Evolutionary conservation across 352 stramenopile species (phyloP), one percentile per base, ranked within the genome.

Genomic region (Globisporangium splendens): DNA sequence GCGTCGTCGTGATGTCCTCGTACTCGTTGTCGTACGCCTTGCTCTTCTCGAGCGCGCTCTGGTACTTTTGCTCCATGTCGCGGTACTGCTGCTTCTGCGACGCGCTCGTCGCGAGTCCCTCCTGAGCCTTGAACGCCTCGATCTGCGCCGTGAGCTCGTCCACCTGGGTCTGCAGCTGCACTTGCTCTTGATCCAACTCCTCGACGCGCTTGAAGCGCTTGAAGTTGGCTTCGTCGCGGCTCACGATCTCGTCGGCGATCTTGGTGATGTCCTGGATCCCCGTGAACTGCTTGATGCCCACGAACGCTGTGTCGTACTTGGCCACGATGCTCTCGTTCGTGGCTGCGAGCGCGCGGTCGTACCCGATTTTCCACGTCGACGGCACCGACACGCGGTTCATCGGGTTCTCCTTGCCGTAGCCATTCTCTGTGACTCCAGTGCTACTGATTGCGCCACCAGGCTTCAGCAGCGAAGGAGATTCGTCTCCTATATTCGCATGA

Each of bases 141-240:
- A 88, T 76, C n/a, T 74, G 68, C 3, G 62, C 28, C 0, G 66
- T 71, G 39, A 88, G 74, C 33, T 65, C 52, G 15, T 84, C 78
- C 8, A 86, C 61, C 56, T 91, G 72, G 0, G 60, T 61, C 39
- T 82, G 77, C 11, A 91, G 50, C 12, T 63, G 56, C 0, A 75
- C 75, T 49, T 89, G 73, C 43, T 92, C 83, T 8, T 72, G 69
- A 44, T 86, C 75, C 8, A 92, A 54, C 44, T 80, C 77, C 48
- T 92, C 83, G 12, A 89, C 80, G 35, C 75, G 79, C 59, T 88
- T 85, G 60, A 92, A 92, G 21, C 77, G 81, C 64, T 90, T 84
- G 49, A 92, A 92, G 51, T 92, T 92, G 43, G 78, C 77, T 50
- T 87, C 83, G 54, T 92, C 83, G 15, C 82, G 83, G 46, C 55